phyloP scores from a whole-genome alignment of 768 basidiomycete species.

The Megacollybia marginata region DNA sequence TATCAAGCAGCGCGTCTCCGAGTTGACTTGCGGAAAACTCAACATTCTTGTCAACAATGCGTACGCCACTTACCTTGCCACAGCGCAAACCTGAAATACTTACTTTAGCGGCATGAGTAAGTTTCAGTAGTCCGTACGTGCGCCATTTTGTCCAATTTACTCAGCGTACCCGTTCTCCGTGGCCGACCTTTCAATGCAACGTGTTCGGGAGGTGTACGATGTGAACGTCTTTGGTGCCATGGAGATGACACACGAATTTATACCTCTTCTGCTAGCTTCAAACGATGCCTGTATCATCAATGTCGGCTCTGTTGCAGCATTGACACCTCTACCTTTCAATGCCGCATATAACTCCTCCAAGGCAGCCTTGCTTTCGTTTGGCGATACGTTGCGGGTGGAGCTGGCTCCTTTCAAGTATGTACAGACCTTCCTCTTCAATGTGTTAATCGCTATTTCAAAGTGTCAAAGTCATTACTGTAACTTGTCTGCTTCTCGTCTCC shows the following conservation, averaged over 20 bases:
- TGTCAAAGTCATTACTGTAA: too few relatives aligned
- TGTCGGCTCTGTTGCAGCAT: constrained; percentile 19
- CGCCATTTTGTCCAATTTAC: neutral
- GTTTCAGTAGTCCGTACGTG: neutral
- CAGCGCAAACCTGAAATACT: neutral
- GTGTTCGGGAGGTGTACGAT: constrained; percentile 18
- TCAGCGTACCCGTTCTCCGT: constrained; percentile 14
- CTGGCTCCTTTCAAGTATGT: constrained; percentile 24
- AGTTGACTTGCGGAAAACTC: constrained; percentile 15
- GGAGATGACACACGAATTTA: constrained; percentile 23
- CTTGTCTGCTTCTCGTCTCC: neutral
- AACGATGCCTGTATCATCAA: constrained; percentile 20
- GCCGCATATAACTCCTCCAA: constrained; percentile 22
- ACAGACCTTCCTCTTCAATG: neutral
- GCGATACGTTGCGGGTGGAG: constrained; percentile 24
- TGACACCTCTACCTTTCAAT: constrained; percentile 22
- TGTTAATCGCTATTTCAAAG: constrained; percentile 4
- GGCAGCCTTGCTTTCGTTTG: constrained; percentile 23
- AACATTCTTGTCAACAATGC: constrained; percentile 24
- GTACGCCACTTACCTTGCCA: constrained; percentile 3
- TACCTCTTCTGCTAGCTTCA: constrained; percentile 18
- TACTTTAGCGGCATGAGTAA: constrained; percentile 2
- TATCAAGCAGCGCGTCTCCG: constrained; percentile 5
- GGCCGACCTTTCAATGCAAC: constrained; percentile 16
- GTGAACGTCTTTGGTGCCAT: constrained; percentile 25